A percentile compares a stretch with the other conserved stretches of the same genome.
These are phyloP conservation scores for Phytophthora idaei DNA, from an alignment of 352 stramenopile species.

Conservation along the genomic window DNA sequence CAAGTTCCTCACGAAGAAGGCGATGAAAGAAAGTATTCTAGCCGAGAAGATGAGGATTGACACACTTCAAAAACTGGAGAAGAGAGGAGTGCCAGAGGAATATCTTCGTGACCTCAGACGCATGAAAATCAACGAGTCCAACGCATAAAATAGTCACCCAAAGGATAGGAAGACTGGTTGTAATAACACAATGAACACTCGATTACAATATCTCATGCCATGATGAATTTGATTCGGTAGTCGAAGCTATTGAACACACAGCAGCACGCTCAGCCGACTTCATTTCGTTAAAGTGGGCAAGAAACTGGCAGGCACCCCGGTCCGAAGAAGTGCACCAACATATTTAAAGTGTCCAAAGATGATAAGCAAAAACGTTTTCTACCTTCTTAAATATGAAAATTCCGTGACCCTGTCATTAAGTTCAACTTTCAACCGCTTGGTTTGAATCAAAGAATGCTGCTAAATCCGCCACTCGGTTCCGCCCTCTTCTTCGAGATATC, in stretches of 20 bases:
- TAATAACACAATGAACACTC: not conserved
- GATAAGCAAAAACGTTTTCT: too few species aligned
- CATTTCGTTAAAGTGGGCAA: too few species aligned
- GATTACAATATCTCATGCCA: not conserved
- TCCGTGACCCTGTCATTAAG: too few species aligned
- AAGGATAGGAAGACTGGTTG: not conserved
- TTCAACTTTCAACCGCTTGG: constrained; percentile 3
- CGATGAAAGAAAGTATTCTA: constrained; percentile 72
- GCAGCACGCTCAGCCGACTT: too few species aligned
- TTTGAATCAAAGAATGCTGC: not conserved
- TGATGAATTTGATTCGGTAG: too few species aligned
- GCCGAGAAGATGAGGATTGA: constrained; percentile 76
- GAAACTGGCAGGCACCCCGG: too few species aligned
- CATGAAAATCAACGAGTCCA: constrained; percentile 71
- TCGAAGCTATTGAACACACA: too few species aligned
- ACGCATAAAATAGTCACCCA: constrained; percentile 33
- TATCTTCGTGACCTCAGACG: constrained; percentile 70
- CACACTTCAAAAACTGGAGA: constrained; percentile 64
- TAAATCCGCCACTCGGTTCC: constrained; percentile 5
- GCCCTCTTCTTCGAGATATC: constrained; percentile 10
- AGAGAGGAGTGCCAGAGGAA: constrained; percentile 66
- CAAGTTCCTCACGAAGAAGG: constrained; percentile 77
- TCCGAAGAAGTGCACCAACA: too few species aligned
- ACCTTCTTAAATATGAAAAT: too few species aligned
- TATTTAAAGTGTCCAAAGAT: too few species aligned